Conservation (phyloP, 768 basidiomycete genomes). For the Pleurotus citrinopileatus region DNA sequence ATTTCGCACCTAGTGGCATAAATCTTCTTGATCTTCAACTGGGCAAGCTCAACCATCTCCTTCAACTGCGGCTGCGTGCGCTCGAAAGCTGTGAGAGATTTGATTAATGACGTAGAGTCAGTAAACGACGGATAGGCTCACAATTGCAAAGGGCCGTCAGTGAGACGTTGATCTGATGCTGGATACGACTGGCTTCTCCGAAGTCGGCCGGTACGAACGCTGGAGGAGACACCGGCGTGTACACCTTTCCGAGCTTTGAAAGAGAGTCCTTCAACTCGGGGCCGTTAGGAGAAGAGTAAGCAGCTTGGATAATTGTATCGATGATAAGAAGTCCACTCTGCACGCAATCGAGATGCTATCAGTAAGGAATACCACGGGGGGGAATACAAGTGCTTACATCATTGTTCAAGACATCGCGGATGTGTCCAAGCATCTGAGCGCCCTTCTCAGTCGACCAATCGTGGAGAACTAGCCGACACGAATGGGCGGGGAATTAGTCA, state of each 20-base stretch:
- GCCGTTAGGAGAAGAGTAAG: slow-evolving; percentile 26
- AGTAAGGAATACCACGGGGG: background rate
- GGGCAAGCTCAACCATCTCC: slow-evolving; percentile 33
- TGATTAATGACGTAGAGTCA: background rate
- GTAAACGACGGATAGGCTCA: slow-evolving; percentile 13
- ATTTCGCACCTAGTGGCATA: slow-evolving; percentile 34
- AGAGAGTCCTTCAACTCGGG: slow-evolving; percentile 26
- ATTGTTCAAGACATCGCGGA: slow-evolving; percentile 30
- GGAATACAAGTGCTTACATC: slow-evolving; percentile 19
- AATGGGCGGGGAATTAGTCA: background rate
- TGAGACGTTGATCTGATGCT: slow-evolving; percentile 34
- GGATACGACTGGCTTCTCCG: slow-evolving; percentile 33
- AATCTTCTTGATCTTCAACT: slow-evolving; percentile 34
- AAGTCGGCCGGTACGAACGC: slow-evolving; percentile 35
- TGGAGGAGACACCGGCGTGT: slow-evolving; percentile 32
- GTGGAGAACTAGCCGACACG: slow-evolving; percentile 36
- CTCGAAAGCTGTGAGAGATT: slow-evolving; percentile 27
- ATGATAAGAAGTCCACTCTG: slow-evolving; percentile 35
- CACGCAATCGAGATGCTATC: background rate
- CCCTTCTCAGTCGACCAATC: slow-evolving; percentile 36
- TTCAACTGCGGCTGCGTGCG: slow-evolving; percentile 32
- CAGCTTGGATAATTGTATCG: slow-evolving; percentile 33
- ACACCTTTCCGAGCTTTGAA: slow-evolving; percentile 22
- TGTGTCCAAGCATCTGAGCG: slow-evolving; percentile 33
- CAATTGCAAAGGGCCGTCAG: slow-evolving; percentile 33